Evolutionary conservation across 2,329 filamentous ascomycete genomes (phyloP), one percentile per base, ranked within the genome.

Genomic region (Paraphoma sp.): DNA sequence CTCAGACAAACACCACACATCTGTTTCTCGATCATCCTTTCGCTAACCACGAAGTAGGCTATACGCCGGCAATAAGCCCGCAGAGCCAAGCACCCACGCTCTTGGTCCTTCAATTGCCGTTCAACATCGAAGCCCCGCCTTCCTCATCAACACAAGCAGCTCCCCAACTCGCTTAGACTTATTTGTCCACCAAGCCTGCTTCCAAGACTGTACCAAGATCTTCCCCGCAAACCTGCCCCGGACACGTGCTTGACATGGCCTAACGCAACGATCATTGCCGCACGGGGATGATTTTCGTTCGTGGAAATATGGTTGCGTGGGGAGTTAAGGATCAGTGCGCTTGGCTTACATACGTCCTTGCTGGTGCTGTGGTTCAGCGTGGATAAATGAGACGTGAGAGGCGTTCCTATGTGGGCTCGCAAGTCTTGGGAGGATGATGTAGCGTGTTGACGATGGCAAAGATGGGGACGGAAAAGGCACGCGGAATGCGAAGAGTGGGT

Each of bases 161-260:
- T 42, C n/a, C 16, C n/a, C 40, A 9, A 42, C 40, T 42, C 40
- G 40, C 40, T 42, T 42, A 10, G 33, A 36, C 33, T 36, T 36
- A 36, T 14, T 36, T 3, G 33, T 14, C 33, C 33, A 36, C 33
- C 33, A 36, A 36, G 14, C 23, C 17, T 10, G 23, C 33, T n/a
- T 11, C 48, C 60, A 57, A 63, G 60, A 55, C 58, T 28, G 44
- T 41, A 53, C 60, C 60, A 63, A 58, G 54, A 46, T 51, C 42
- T 60, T 63, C 60, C 60, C 60, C 60, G 60, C 60, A 60, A 56
- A 50, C 42, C 52, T 53, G 52, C 42, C 57, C 55, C 57, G 51
- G 52, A 53, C 38, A 43, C 54, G 42, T 44, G 46, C 49, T 50
- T 33, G 29, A 53, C 40, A 7, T 16, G 11, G 40, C 40, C 46